Evolutionary conservation across 2,329 filamentous ascomycete species (phyloP).

Genomic region (Thelonectria rubi): DNA sequence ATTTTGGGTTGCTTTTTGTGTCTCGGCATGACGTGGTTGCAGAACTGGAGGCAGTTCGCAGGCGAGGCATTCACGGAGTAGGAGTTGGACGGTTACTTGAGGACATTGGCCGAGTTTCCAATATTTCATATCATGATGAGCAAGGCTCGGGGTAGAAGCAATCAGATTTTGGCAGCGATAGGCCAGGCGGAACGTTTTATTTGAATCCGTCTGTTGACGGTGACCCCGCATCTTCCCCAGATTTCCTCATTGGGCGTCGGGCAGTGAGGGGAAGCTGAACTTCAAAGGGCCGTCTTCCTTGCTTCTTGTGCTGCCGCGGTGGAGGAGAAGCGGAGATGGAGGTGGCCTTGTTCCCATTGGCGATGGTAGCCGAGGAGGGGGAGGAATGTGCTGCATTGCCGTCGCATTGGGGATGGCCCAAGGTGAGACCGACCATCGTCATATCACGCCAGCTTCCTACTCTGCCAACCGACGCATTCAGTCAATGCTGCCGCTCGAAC

Average conservation of each 20-base stretch:
- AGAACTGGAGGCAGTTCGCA: slow-evolving; percentile 4
- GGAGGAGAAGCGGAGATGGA: slow-evolving; percentile 28
- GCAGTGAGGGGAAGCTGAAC: slow-evolving; percentile 31
- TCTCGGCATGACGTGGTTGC: slow-evolving; percentile 3
- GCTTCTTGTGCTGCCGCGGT: slow-evolving; percentile 19
- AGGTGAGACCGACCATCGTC: no score
- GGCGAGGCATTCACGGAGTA: slow-evolving; percentile 18
- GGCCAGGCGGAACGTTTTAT: no score
- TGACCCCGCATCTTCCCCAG: slow-evolving; percentile 43
- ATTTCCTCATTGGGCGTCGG: slow-evolving; percentile 34
- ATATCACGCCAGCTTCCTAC: background rate
- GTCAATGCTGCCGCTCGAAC: background rate
- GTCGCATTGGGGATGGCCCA: no score
- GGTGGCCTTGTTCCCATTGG: slow-evolving; percentile 19
- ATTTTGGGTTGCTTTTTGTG: slow-evolving; percentile 14
- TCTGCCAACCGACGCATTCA: background rate
- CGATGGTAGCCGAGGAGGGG: slow-evolving; percentile 37
- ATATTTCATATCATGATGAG: background rate
- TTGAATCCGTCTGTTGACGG: slow-evolving; percentile 1
- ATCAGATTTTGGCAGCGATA: background rate
- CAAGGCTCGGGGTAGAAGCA: background rate
- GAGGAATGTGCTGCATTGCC: background rate
- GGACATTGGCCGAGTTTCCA: background rate
- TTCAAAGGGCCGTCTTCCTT: slow-evolving; percentile 4
- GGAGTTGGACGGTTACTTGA: slow-evolving; percentile 19